phyloP scores from a whole-genome alignment of 352 stramenopile genomes.

The Globisporangium recalcitrans region DNA sequence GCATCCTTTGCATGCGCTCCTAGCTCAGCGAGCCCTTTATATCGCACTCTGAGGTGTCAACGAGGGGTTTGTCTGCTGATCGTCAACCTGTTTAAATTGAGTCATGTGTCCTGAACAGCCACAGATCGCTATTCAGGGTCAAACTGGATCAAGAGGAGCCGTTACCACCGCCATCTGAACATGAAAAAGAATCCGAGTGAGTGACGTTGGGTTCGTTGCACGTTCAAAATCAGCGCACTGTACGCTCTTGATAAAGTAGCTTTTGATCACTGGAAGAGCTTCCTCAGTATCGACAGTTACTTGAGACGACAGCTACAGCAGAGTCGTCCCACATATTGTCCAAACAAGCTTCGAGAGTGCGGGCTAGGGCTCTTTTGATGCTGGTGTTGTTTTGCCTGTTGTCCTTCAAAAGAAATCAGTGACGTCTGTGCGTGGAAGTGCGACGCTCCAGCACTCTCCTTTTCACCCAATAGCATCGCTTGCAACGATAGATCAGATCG shows the following conservation, averaged over 20 bases:
- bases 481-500: background rate
- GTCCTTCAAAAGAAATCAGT: conserved; percentile 32
- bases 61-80: background rate
- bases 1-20: background rate
- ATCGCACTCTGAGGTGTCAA: background rate
- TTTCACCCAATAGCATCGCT: background rate
- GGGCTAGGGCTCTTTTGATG: conserved; percentile 8
- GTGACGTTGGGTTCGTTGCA: conserved; percentile 15
- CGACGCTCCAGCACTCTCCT: background rate
- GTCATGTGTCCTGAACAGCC: no score
- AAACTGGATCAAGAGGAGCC: conserved; percentile 2
- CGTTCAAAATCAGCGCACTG: conserved; percentile 9
- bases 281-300: background rate
- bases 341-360: conserved; percentile 9
- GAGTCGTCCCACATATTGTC: background rate
- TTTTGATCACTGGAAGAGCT: background rate
- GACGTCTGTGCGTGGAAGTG: conserved; percentile 50
- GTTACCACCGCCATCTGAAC: conserved; percentile 9
- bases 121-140: background rate
- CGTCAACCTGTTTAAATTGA: background rate
- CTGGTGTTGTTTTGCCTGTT: conserved; percentile 13
- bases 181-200: conserved; percentile 12
- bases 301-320: background rate
- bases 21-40: background rate
- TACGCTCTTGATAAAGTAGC: background rate